Base-by-base conservation (phyloP, 2,329 filamentous ascomycete species). In the Colletotrichum spaethianum region DNA sequence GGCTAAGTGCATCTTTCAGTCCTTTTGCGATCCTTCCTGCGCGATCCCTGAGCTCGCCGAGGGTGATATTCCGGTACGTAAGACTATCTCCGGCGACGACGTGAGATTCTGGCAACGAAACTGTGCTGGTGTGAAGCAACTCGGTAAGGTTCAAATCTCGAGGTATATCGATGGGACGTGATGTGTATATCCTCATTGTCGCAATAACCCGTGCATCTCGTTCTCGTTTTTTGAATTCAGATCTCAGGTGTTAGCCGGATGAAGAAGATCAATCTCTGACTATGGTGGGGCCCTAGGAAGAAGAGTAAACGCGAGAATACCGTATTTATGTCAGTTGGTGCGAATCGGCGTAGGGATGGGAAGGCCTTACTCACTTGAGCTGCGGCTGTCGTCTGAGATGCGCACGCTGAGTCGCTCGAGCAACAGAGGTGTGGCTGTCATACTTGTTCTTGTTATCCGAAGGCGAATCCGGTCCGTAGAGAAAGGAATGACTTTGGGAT, bases 11-110 rank as follows among this genome's bases (percentile, higher is more conserved):
- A 26, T 78, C 74, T 18, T 78, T 73, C 18, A 86, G 75, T 1
- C 84, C 84, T 38, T 81, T 78, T 23, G 84, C 84, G 26, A 86
- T 78, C 33, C 81, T 78, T 1, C 84, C 84, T 3, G 84, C 82
- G 12, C 80, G 79, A 36, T 80, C 79, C 12, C 83, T 80, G 6
- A 86, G 78, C 70, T 83, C 79, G n/a, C 82, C 82, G 26, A 86
- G 78, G 0, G 83, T 85, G 40, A 85, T 80, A 68, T 81, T 84
- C n/a, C 85, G 81, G 74, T 84, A 82, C 6, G 84, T 84, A 36
- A 86, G 77, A 62, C 78, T 83, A 73, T 86, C 85, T 38, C 80
- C 79, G 3, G 83, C 79, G 38, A 86, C 82, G 16, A 86, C 71
- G 67, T 85, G 83, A 0, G 83, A 85, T 36, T 82, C 80, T 14